These are phyloP conservation scores for Helicostylum pulchrum DNA, from an alignment of 192 early-diverging fungal species.

Conservation along the genomic window DNA sequence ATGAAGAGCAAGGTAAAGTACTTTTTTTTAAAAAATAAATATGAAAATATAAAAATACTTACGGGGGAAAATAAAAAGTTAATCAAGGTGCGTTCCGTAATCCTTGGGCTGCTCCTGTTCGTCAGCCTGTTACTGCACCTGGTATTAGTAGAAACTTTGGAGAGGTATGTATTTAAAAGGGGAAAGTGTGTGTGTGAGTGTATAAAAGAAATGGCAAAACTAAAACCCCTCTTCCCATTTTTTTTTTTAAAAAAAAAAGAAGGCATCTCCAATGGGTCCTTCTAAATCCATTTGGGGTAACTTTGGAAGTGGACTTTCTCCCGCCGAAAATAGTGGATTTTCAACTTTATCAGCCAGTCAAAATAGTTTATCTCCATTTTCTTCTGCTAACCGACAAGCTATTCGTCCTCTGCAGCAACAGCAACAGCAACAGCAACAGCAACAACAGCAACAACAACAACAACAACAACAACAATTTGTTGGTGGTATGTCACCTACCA, in stretches of 20 bases:
- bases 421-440: constrained; percentile 6
- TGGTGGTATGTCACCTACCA: constrained; percentile 2
- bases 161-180: constrained; percentile 4
- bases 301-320: constrained; percentile 19
- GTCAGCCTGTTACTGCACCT: background rate
- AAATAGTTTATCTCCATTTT: constrained; percentile 18
- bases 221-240: too few relatives aligned
- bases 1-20: constrained; percentile 28
- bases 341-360: constrained; percentile 5
- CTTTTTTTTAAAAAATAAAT: too few relatives aligned
- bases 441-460: constrained; percentile 12
- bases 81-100: background rate
- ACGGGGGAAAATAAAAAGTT: background rate
- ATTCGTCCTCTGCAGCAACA: constrained; percentile 1
- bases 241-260: background rate
- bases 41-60: too few relatives aligned
- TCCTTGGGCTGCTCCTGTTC: constrained; percentile 15
- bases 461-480: background rate
- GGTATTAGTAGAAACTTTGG: constrained; percentile 3
- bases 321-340: constrained; percentile 14
- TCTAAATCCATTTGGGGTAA: constrained; percentile 31
- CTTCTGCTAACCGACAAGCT: constrained; percentile 1
- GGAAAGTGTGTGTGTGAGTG: background rate
- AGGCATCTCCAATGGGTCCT: constrained; percentile 17
- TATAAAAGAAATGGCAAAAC: background rate